Base-by-base conservation (phyloP, 2,329 filamentous ascomycete species). In the Ceratocystis destructans region DNA sequence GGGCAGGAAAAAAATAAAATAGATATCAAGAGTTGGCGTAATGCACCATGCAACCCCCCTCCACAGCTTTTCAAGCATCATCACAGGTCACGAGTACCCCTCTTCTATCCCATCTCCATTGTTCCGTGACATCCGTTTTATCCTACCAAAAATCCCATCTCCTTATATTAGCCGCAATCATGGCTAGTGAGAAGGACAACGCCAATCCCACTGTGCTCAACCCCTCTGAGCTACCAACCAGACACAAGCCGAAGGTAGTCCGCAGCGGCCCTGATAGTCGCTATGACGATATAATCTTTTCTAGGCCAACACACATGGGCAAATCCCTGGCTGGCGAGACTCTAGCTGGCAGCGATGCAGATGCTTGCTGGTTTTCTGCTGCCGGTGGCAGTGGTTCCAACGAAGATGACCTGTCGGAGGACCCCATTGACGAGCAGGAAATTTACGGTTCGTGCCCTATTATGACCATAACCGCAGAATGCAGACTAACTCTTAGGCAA, bases 151-250 rank as follows among this genome's bases (percentile, higher is more conserved):
- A 37, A 5, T 20, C 2, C 10, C 6, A 41, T 41, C 59, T 31
- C 20, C 28, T 53, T 10, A 46, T 3, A 41, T 41, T 5, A 37
- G 3, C 31, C 33, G 12, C 15, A 62, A 6, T 5, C 61, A 66
- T 68, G 67, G 62, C 64, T n/a, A 45, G 62, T 44, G 57, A 66
- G 66, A 74, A 81, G 61, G 83, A 87, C 71, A 96, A 96, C 76
- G 90, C 89, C 70, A 97, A 99, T 78, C 94, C 94, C 65, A 95
- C 90, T 70, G 92, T 99, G 73, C 79, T 97, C 72, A 95, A 87
- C 76, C 83, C 86, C 64, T 89, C 90, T 55, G 90, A 97, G 77
- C 84, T 99, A 63, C 92, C 94, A 57, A 94, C 90, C 37, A 87
- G 92, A 70, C 79, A 81, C 25, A 53, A 41, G 48, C 79, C 77